Evolutionary conservation across 169 alveolate genomes (phyloP).

Genomic region (Eimeria sp.): DNA sequence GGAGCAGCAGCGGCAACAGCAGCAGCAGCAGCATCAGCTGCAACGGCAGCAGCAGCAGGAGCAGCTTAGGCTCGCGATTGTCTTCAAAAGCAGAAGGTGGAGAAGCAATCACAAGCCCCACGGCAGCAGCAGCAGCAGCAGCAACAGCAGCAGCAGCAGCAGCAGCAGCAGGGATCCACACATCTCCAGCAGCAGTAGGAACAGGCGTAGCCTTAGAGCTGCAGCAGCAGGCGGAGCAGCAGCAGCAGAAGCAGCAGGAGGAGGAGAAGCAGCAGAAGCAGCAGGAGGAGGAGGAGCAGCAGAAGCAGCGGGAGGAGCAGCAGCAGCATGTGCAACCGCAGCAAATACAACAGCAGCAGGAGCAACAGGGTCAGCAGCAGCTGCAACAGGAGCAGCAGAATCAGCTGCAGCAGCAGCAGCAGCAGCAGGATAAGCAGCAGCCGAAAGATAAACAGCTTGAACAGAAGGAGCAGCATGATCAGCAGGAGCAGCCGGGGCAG

Average conservation of each 20-base stretch:
- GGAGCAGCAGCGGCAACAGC: background rate
- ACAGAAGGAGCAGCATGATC: background rate
- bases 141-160: background rate
- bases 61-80: background rate
- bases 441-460: background rate
- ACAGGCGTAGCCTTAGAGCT: too few relatives aligned
- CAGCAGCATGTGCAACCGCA: background rate
- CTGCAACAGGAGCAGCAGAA: background rate
- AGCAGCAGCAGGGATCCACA: background rate
- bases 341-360: background rate
- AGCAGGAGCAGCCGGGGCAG: background rate
- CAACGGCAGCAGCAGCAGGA: constrained; percentile 3
- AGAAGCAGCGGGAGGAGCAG: background rate
- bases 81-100: background rate
- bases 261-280: background rate
- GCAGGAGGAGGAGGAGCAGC: background rate
- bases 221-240: constrained; percentile 41
- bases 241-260: background rate
- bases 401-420: background rate
- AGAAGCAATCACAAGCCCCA: background rate
- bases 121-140: background rate
- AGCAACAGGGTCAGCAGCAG: background rate
- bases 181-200: background rate
- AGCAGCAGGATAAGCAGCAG: background rate
- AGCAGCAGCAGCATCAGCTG: constrained; percentile 4